Evolutionary conservation across 306 rosid species (phyloP).

Genomic region (Cicer pinnatifidum): DNA sequence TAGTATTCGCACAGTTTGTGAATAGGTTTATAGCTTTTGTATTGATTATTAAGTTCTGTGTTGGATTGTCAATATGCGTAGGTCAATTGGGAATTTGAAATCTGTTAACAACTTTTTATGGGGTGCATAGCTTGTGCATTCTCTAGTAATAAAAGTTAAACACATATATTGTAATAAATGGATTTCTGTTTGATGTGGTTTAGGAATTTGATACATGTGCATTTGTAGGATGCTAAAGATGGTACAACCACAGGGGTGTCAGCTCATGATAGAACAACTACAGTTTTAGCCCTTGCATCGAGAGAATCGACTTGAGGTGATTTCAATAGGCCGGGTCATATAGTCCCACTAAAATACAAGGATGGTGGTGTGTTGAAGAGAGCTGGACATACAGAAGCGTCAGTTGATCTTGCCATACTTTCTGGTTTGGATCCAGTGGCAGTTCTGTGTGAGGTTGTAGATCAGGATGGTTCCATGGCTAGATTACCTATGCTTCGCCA

Average conservation of each 20-base stretch:
- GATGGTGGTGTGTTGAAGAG: conserved; percentile 98
- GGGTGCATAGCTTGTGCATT: too few species aligned
- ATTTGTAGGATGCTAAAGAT: conserved; percentile 71
- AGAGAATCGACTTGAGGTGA: conserved; percentile 80
- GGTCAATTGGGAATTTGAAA: too few species aligned
- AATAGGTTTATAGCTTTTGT: too few species aligned
- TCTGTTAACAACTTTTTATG: too few species aligned
- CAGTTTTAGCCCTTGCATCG: conserved; percentile 89
- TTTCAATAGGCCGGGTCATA: conserved; percentile 96
- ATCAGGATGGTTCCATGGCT: conserved; percentile 99
- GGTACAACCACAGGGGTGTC: conserved; percentile 97
- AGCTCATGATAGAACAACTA: conserved; percentile 84
- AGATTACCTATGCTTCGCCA: conserved; percentile 86
- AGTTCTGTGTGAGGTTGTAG: conserved; percentile 90
- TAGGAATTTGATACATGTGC: conserved; percentile 31
- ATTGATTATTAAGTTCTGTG: too few species aligned
- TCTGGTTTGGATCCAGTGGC: conserved; percentile 86
- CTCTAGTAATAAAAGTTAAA: too few species aligned
- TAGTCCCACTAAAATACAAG: conserved; percentile 86
- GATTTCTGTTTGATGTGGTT: conserved; percentile 26
- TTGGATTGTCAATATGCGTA: too few species aligned
- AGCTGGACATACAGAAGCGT: conserved; percentile 97
- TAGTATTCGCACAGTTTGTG: too few species aligned
- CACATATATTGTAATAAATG: too few species aligned
- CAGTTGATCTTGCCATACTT: conserved; percentile 85